A percentile compares a stretch with the other conserved stretches of the same genome.
Evolutionary conservation across 331 rosid species (phyloP).

Genomic region (Pyrus hybrid): DNA sequence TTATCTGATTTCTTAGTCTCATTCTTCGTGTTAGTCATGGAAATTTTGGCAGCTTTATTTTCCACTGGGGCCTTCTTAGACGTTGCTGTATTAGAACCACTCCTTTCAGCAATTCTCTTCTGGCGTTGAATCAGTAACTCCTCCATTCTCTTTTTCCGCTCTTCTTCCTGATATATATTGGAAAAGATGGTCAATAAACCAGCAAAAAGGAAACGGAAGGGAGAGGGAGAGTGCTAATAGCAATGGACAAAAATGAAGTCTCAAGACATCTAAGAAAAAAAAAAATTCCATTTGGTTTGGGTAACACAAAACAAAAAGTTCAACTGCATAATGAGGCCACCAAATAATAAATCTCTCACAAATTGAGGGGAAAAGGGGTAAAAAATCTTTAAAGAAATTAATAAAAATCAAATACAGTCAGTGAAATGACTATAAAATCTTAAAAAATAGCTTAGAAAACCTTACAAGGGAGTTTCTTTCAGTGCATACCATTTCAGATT

Average conservation of each 20-base stretch:
- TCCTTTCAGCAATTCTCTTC: conserved; percentile 88
- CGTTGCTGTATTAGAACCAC: conserved; percentile 23
- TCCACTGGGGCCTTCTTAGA: conserved; percentile 34
- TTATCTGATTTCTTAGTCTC: conserved; percentile 47
- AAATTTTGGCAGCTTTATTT: conserved; percentile 24
- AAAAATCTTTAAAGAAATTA: background rate
- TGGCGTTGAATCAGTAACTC: conserved; percentile 60
- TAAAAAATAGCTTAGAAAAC: background rate
- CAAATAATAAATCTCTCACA: background rate
- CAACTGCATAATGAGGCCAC: background rate
- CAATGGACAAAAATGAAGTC: background rate
- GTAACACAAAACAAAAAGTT: background rate
- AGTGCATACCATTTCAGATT: conserved; percentile 50
- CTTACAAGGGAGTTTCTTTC: background rate
- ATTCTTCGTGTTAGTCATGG: conserved; percentile 24
- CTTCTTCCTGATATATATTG: conserved; percentile 63
- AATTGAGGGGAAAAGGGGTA: background rate
- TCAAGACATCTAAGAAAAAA: background rate
- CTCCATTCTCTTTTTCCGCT: conserved; percentile 65
- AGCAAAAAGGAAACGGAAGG: background rate
- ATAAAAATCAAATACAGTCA: background rate
- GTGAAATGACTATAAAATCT: background rate
- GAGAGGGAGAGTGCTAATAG: background rate
- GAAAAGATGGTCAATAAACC: conserved; percentile 1
- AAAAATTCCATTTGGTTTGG: background rate